phyloP scores from a whole-genome alignment of 768 basidiomycete genomes.

The Tricholoma saponaceum region DNA sequence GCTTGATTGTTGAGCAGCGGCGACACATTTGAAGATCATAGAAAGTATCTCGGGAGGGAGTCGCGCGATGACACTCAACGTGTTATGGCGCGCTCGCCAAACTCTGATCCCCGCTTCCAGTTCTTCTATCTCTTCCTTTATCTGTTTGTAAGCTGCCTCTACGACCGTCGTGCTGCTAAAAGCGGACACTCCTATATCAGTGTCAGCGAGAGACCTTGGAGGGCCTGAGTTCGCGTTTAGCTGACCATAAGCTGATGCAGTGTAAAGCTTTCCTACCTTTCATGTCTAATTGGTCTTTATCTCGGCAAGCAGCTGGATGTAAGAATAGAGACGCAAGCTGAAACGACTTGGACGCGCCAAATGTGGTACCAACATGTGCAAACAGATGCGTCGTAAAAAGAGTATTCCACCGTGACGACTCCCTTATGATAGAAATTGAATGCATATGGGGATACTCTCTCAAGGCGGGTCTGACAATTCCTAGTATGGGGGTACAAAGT shows the following conservation, averaged over 20 bases:
- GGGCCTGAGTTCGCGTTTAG: not conserved
- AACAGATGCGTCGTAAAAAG: too few species aligned
- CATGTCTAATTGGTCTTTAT: not conserved
- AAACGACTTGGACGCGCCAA: too few species aligned
- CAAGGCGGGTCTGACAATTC: too few species aligned
- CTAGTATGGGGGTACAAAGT: too few species aligned
- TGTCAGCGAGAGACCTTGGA: not conserved
- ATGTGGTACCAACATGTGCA: too few species aligned
- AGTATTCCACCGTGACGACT: too few species aligned
- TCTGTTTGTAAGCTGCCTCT: conserved; percentile 5
- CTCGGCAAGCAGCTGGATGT: too few species aligned
- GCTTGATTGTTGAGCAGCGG: not conserved
- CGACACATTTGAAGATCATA: conserved; percentile 10
- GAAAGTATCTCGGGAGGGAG: conserved; percentile 3
- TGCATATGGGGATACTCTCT: too few species aligned
- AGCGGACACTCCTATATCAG: not conserved
- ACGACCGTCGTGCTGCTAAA: not conserved
- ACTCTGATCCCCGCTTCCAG: not conserved
- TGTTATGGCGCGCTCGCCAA: not conserved
- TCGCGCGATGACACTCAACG: not conserved
- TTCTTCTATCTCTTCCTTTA: not conserved
- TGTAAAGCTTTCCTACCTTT: not conserved
- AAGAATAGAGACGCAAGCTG: too few species aligned
- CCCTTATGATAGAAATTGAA: too few species aligned
- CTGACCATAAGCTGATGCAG: not conserved